Evolutionary conservation across 2,329 filamentous ascomycete species (phyloP), one percentile per base, ranked within the genome.

Genomic region (Colletotrichum sidae): DNA sequence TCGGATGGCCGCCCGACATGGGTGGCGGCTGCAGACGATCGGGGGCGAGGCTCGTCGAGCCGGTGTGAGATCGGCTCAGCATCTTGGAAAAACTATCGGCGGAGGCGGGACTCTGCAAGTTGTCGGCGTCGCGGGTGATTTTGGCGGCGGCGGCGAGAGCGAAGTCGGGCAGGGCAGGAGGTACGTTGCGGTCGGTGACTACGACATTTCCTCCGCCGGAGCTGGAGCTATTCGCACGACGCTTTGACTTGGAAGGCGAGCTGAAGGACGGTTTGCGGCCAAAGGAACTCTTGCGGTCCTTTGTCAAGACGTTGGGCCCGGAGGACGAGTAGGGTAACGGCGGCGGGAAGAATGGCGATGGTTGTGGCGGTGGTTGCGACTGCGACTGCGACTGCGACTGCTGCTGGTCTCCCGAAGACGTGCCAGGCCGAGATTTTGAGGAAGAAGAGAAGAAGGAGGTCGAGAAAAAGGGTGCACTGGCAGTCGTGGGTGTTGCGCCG

Each of bases 161-260:
- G 74, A 84, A 84, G 56, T 86, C 83, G 50, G 84, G 84, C 15
- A 87, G 78, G 6, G 84, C 82, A n/a, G 84, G 84, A 39, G 84
- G 85, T 49, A 77, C 78, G 25, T 80, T 70, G 54, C 78, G 80
- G 74, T 85, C 82, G 57, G 80, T 83, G 52, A 80, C 73, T 68
- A 80, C 72, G 68, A 75, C 73, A 70, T 75, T 75, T 34, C 77
- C 78, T 63, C 75, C 77, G 57, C 76, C 75, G 8, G 80, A 77
- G 9, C 81, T 79, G 33, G 81, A 79, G 68, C 78, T 78, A 60
- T 80, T 80, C 45, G 83, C 76, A 53, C 79, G 78, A 54, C 79
- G 78, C 64, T 77, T 72, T 37, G 60, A 66, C 45, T 70, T 77
- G 42, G 70, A 69, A 47, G 77, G 75, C 11, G 79, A 77, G 13